Evolutionary conservation across 306 rosid genomes (phyloP).

Genomic region (Quercus glauca): DNA sequence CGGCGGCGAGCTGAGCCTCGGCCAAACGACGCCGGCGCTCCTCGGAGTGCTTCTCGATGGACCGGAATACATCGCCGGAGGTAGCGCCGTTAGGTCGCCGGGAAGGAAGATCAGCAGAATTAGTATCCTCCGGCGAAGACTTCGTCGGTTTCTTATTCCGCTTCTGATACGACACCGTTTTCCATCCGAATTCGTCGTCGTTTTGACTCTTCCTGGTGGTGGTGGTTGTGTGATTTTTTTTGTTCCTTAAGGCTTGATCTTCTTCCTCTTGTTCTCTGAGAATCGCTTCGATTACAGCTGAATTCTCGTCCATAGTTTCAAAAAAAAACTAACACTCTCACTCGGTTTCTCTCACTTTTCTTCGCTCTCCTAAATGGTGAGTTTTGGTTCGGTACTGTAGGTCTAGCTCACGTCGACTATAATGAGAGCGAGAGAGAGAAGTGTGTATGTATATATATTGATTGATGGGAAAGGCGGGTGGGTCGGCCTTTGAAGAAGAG

Average conservation of each 20-base stretch:
- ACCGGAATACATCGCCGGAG: slow-evolving; percentile 34
- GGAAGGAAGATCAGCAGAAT: slow-evolving; percentile 3
- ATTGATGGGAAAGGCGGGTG: neutral
- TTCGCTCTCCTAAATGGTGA: neutral
- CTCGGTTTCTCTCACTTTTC: too few species aligned
- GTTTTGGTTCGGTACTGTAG: neutral
- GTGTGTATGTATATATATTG: too few species aligned
- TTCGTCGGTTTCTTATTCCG: slow-evolving; percentile 40
- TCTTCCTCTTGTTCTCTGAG: slow-evolving; percentile 51
- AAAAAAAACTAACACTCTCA: neutral
- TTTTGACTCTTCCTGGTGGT: neutral
- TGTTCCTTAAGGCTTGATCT: slow-evolving; percentile 11
- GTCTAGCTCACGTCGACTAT: neutral
- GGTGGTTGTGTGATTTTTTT: neutral
- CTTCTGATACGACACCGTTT: slow-evolving; percentile 58
- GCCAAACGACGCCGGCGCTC: slow-evolving; percentile 38
- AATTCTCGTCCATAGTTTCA: slow-evolving; percentile 57
- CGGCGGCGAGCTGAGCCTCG: slow-evolving; percentile 35
- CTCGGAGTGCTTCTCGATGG: slow-evolving; percentile 46
- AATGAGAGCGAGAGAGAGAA: neutral
- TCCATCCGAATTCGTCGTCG: slow-evolving; percentile 35
- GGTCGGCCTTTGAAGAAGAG: slow-evolving; percentile 6
- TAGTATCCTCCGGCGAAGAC: neutral
- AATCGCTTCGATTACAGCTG: slow-evolving; percentile 59
- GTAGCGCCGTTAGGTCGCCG: slow-evolving; percentile 11